phyloP scores from a whole-genome alignment of 306 rosid species.

The Dryas alaskensis region DNA sequence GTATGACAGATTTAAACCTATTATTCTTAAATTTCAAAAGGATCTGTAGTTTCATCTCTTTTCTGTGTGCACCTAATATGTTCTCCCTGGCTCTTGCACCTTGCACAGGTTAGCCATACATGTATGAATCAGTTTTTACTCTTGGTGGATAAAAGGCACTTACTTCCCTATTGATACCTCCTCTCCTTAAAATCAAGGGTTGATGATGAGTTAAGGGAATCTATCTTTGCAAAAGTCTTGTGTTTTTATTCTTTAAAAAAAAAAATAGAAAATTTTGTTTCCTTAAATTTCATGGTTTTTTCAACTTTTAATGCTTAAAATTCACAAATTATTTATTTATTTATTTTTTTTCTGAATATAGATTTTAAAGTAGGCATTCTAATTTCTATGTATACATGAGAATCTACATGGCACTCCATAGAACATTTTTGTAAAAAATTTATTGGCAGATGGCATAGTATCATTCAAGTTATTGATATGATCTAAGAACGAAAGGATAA shows the following conservation, averaged over 20 bases:
- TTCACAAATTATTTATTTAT: neutral
- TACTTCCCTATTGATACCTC: neutral
- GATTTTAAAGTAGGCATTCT: neutral
- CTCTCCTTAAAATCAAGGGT: neutral
- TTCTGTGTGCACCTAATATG: neutral
- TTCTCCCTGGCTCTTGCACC: slow-evolving; percentile 9
- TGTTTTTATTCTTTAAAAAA: too few species aligned
- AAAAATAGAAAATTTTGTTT: neutral
- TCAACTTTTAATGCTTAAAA: too few species aligned
- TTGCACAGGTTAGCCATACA: neutral
- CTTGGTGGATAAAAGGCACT: neutral
- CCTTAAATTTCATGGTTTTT: neutral
- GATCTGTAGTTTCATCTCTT: neutral
- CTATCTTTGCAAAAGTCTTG: too few species aligned
- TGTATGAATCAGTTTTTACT: neutral
- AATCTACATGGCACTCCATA: neutral
- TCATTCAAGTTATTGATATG: too few species aligned
- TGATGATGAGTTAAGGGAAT: neutral
- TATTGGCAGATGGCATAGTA: too few species aligned
- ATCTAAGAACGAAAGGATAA: neutral
- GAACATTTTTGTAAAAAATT: neutral
- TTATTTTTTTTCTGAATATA: neutral
- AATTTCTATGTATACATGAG: neutral
- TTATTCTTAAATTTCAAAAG: neutral
- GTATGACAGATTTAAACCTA: neutral